Conservation (phyloP, 768 basidiomycete genomes). For the Xerocomellus intermedius region DNA sequence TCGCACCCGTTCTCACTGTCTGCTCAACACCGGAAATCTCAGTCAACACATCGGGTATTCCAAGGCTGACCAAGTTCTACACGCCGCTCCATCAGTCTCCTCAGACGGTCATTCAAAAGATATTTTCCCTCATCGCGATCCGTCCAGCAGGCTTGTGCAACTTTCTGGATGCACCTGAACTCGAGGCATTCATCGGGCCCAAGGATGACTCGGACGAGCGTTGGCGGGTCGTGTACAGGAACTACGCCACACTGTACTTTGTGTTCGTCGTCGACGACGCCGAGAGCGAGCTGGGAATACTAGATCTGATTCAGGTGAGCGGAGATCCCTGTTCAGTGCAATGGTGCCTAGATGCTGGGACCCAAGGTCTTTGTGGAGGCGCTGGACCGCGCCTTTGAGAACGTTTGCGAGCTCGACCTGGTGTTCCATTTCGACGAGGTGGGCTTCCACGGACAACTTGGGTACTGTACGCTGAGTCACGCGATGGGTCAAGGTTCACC, state of each 20-base stretch:
- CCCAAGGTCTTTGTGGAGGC: constrained; percentile 90
- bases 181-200: constrained; percentile 68
- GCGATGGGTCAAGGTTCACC: constrained; percentile 61
- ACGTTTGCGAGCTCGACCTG: constrained; percentile 96
- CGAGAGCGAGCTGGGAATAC: constrained; percentile 94
- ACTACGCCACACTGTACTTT: constrained; percentile 95
- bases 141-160: constrained; percentile 88
- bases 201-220: constrained; percentile 53
- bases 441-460: constrained; percentile 14
- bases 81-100: constrained; percentile 63
- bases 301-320: constrained; percentile 93
- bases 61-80: constrained; percentile 87
- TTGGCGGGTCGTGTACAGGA: constrained; percentile 89
- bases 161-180: constrained; percentile 91
- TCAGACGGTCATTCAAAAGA: constrained; percentile 77
- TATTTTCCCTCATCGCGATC: constrained; percentile 82
- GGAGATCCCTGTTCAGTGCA: neutral
- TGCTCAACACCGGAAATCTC: constrained; percentile 22
- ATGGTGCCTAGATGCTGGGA: constrained; percentile 2
- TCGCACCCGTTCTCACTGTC: constrained; percentile 15
- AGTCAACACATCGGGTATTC: constrained; percentile 94
- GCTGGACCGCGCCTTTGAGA: constrained; percentile 93
- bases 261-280: constrained; percentile 95
- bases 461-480: constrained; percentile 1
- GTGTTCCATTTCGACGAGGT: constrained; percentile 99